Conservation (phyloP, 2,329 filamentous ascomycete species). For the Orbilia javanica region DNA sequence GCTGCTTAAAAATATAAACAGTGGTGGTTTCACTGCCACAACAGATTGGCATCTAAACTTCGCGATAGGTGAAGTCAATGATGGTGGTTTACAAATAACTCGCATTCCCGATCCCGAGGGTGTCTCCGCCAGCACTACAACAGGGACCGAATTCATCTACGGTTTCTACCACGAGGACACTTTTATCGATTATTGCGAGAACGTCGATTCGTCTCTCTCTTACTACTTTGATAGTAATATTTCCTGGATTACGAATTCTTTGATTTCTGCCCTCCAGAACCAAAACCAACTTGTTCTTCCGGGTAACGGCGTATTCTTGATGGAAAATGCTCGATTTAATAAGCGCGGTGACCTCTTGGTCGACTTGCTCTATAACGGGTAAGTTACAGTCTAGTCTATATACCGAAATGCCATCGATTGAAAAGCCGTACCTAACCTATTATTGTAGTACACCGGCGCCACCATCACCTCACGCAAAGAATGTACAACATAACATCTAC, state of each 20-base stretch:
- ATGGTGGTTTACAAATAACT: background rate
- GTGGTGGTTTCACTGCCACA: background rate
- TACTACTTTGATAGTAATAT: background rate
- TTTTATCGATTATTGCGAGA: background rate
- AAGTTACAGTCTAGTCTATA: background rate
- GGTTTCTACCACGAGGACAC: background rate
- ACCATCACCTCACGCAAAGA: background rate
- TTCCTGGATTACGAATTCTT: background rate
- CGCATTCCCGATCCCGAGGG: background rate
- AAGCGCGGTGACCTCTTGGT: background rate
- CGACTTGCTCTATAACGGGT: background rate
- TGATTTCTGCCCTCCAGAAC: background rate
- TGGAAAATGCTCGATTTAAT: background rate
- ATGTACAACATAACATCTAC: background rate
- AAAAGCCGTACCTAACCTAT: background rate
- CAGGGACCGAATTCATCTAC: background rate
- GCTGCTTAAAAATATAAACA: background rate
- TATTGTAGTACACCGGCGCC: background rate
- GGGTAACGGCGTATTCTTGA: background rate
- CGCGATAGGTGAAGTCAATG: background rate
- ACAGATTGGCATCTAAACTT: constrained; percentile 1
- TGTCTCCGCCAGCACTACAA: background rate
- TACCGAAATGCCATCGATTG: background rate
- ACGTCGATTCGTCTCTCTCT: background rate
- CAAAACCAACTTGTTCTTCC: background rate